Evolutionary conservation across 805 yeast genomes (phyloP), one percentile per base, ranked within the genome.

Genomic region (Sugiyamaella lignohabitans): DNA sequence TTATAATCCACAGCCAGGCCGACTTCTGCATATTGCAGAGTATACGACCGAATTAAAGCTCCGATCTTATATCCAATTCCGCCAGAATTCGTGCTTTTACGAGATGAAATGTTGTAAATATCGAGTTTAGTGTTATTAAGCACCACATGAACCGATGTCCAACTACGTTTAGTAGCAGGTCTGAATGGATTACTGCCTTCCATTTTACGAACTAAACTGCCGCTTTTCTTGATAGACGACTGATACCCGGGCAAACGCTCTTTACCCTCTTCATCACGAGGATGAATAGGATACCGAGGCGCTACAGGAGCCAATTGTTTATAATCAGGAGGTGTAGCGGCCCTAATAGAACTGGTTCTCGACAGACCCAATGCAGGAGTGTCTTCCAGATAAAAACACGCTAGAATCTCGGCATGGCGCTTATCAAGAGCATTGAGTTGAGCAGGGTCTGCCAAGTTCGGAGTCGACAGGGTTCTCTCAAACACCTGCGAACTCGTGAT

Each of bases 1-100:
- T 74, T 75, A 64, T 87, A 87, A 64, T 91, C 98, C 1, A 78
- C 71, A 0, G 98, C 96, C 11, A 87, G 68, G 0, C 98, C 98
- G 39, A 86, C 66, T 56, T 74, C 80, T 10, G 93, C 89, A 65
- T 82, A 81, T 64, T 93, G 98, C 34, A 91, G 70, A 1, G 96
- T 80, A 63, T 79, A 89, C 0, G 87, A 76, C 52, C 81, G 72
- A 35, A 59, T 21, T 37, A 62, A 52, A 18, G 43, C 27, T 19
- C 52, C 54, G 5, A 52, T 47, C 16, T 58, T 53, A 51, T 40
- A 56, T 5, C 14, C 23, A 10, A 14, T 10, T 5, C 38, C 38
- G 11, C 11, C 21, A 5, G 17, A 14, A 11, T 27, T 6, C 21
- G 27, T 47, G 17, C 43, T 16, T 5, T 32, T 30, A 14, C 48